Evolutionary conservation across 106 monocot genomes (phyloP), one percentile per base, ranked within the genome.

Genomic region (Iris macrosiphon): DNA sequence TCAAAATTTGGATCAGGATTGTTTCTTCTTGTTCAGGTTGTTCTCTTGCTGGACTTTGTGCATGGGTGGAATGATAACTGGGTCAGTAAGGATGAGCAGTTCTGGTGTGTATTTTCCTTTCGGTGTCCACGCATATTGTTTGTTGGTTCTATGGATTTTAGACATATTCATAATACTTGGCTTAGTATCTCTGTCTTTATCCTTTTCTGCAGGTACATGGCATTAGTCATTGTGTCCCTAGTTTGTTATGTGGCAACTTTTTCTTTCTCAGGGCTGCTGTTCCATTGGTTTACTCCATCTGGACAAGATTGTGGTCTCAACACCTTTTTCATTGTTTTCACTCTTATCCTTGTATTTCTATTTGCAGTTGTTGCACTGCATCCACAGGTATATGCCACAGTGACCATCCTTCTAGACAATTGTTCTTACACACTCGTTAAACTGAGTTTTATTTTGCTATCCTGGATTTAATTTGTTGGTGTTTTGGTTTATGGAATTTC

Each of bases 21-120:
- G 63, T 98, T 98, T 63, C 98, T 98, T 70, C 83, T 98, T 18
- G 80, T 98, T 70, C 98, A 98, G 71, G 98, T 98, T 18, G 78
- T 98, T 80, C 98, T 98, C 13, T 72, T 98, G 72, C 61, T 98
- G 61, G 98, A 98, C 44, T 98, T 98, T 71, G 91, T 98, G 17
- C 98, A 98, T 63, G 87, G 83, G 44, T 98, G 98, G 98, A 98
- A 98, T 59, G 98, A 98, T 11, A 98, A 52, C 54, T 98, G 98
- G 98, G 98, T 98, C 8, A 77, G 71, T 39, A 91, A 80, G 70
- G 91, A 98, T 66, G 87, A 98, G 27, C 91, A 91, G 50, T 91
- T 91, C 68, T 98, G 98, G 98, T 87, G 31, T 31, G 65, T 41
- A 63, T 17, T 43, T 40, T 4, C 7, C 35, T 17, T 19, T 48